phyloP scores from a whole-genome alignment of 768 basidiomycete genomes.

The Agaricus blazei region DNA sequence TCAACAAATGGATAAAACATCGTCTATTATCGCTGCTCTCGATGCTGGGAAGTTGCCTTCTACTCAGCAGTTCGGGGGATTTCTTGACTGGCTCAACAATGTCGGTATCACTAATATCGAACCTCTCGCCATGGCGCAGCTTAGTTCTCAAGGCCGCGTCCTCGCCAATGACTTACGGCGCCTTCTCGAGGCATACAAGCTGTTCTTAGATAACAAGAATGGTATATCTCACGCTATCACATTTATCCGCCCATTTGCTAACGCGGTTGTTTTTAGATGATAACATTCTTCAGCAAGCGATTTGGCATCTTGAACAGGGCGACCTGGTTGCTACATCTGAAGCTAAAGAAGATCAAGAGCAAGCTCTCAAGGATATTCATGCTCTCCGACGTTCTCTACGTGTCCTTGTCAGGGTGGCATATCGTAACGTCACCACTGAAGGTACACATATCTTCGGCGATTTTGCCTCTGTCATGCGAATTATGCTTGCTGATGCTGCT shows the following conservation, averaged over 20 bases:
- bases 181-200: constrained; percentile 55
- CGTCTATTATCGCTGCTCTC: constrained; percentile 61
- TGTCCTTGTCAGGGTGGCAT: constrained; percentile 46
- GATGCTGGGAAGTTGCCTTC: constrained; percentile 68
- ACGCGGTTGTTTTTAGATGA: constrained; percentile 37
- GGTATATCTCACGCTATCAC: constrained; percentile 24
- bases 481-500: constrained; percentile 63
- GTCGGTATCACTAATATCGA: constrained; percentile 44
- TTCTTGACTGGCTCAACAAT: constrained; percentile 51
- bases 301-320: constrained; percentile 59
- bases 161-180: constrained; percentile 46
- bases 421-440: constrained; percentile 49
- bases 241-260: not conserved
- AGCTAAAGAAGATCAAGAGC: constrained; percentile 32
- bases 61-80: constrained; percentile 47
- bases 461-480: constrained; percentile 58
- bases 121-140: constrained; percentile 30
- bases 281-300: constrained; percentile 56
- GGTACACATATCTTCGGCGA: constrained; percentile 51
- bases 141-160: constrained; percentile 51
- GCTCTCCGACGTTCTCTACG: constrained; percentile 46
- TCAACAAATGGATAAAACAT: constrained; percentile 52
- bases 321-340: constrained; percentile 39
- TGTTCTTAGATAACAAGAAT: constrained; percentile 52
- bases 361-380: constrained; percentile 44